Conservation (phyloP, 140 eudicot species). For the Oenanthe javanica region DNA sequence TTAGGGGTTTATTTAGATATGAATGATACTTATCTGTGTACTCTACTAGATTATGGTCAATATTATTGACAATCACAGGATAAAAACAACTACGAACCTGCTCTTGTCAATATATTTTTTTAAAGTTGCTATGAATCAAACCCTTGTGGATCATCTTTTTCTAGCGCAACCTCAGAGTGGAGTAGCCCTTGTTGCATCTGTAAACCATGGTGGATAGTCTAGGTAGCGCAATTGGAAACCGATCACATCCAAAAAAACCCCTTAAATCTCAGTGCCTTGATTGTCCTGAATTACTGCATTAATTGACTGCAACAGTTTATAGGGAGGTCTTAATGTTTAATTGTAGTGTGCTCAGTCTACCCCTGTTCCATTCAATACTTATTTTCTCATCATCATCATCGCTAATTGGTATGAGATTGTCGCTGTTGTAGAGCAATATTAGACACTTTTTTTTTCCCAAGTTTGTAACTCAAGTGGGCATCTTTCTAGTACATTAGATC, state of each 20-base stretch:
- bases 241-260: background rate
- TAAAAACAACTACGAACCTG: background rate
- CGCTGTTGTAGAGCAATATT: background rate
- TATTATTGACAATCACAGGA: background rate
- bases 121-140: background rate
- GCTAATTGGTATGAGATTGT: background rate
- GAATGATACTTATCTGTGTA: background rate
- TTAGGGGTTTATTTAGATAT: background rate
- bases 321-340: background rate
- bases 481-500: background rate
- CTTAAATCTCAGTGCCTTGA: background rate
- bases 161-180: background rate
- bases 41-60: background rate
- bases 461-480: background rate
- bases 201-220: background rate
- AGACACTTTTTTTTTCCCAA: background rate
- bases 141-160: background rate
- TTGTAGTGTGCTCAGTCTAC: background rate
- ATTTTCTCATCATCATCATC: background rate
- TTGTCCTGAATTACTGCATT: background rate
- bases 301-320: background rate
- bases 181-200: background rate
- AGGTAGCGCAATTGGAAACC: background rate
- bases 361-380: background rate
- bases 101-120: background rate